These are phyloP conservation scores for Lentinus brumalis DNA, from an alignment of 768 basidiomycete genomes.

Conservation along the genomic window DNA sequence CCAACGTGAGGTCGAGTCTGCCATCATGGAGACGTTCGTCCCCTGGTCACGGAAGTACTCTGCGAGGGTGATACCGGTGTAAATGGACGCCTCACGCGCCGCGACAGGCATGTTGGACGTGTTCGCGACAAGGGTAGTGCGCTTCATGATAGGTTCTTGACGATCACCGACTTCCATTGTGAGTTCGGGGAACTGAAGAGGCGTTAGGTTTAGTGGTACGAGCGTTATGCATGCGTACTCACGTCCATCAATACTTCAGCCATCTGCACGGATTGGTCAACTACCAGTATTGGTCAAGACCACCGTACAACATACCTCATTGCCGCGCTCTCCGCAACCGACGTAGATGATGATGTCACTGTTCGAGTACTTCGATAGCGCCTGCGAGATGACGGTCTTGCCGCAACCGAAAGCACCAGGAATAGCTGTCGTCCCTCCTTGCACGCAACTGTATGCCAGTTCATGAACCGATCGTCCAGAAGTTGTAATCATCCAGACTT, in stretches of 20 bases:
- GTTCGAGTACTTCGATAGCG: slow-evolving; percentile 97
- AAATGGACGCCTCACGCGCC: slow-evolving; percentile 98
- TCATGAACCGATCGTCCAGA: neutral
- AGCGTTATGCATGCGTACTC: slow-evolving; percentile 16
- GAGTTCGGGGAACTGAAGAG: slow-evolving; percentile 77
- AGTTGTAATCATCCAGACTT: slow-evolving; percentile 33
- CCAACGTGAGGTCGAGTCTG: slow-evolving; percentile 98
- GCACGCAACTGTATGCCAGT: slow-evolving; percentile 68
- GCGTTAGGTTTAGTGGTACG: neutral
- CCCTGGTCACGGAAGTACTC: slow-evolving; percentile 99
- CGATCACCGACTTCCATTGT: slow-evolving; percentile 91
- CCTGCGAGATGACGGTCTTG: slow-evolving; percentile 98
- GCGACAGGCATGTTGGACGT: slow-evolving; percentile 99
- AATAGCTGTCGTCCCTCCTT: slow-evolving; percentile 96
- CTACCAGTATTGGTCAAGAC: neutral
- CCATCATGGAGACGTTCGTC: slow-evolving; percentile 98
- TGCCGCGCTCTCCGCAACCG: slow-evolving; percentile 98
- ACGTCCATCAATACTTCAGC: slow-evolving; percentile 99
- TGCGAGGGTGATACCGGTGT: slow-evolving; percentile 98
- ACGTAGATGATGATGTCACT: slow-evolving; percentile 99
- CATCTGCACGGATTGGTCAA: slow-evolving; percentile 53
- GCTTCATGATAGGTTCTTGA: slow-evolving; percentile 99
- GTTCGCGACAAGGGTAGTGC: slow-evolving; percentile 97
- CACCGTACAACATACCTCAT: slow-evolving; percentile 60
- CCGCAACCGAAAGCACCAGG: slow-evolving; percentile 99